Conservation (phyloP, 768 basidiomycete species). For the Phlebiopsis flavidoalba region DNA sequence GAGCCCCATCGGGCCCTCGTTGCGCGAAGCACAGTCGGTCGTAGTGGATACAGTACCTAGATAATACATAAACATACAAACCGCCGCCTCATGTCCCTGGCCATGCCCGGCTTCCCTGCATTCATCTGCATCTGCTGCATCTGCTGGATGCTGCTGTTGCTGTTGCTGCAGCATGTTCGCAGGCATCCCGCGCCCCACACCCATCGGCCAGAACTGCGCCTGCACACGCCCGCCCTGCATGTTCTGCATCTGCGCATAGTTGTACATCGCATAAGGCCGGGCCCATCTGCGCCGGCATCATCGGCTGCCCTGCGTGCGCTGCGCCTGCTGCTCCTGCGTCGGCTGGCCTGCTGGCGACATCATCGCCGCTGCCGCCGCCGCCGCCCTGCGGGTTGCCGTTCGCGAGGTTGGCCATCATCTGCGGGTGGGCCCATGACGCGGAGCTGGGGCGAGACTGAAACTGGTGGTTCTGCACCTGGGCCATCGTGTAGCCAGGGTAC, state of each 20-base stretch:
- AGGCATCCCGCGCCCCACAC: conserved; percentile 12
- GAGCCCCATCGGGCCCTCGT: too few species aligned
- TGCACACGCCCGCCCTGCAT: conserved; percentile 11
- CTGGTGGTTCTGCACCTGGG: conserved; percentile 11
- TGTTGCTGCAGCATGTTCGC: conserved; percentile 5
- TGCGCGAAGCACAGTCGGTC: background rate
- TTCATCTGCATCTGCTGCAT: conserved; percentile 20
- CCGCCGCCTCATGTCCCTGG: conserved; percentile 19
- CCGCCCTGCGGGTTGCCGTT: conserved; percentile 6
- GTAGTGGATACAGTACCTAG: background rate
- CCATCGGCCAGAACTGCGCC: conserved; percentile 17
- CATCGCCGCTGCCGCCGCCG: background rate
- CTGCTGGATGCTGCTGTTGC: conserved; percentile 12
- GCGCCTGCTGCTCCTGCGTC: conserved; percentile 9
- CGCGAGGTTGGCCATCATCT: conserved; percentile 14
- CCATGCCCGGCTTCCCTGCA: conserved; percentile 18
- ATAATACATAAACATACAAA: conserved; percentile 14
- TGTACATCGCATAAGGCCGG: conserved; percentile 18
- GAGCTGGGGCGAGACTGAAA: conserved; percentile 9
- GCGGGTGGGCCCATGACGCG: conserved; percentile 11
- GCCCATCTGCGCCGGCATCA: conserved; percentile 6
- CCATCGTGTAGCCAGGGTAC: conserved; percentile 2
- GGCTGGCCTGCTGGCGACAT: conserved; percentile 6
- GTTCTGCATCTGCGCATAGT: conserved; percentile 19
- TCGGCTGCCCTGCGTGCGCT: conserved; percentile 13